Evolutionary conservation across 2,329 filamentous ascomycete genomes (phyloP), one percentile per base, ranked within the genome.

Genomic region (Hysterium pulicare): DNA sequence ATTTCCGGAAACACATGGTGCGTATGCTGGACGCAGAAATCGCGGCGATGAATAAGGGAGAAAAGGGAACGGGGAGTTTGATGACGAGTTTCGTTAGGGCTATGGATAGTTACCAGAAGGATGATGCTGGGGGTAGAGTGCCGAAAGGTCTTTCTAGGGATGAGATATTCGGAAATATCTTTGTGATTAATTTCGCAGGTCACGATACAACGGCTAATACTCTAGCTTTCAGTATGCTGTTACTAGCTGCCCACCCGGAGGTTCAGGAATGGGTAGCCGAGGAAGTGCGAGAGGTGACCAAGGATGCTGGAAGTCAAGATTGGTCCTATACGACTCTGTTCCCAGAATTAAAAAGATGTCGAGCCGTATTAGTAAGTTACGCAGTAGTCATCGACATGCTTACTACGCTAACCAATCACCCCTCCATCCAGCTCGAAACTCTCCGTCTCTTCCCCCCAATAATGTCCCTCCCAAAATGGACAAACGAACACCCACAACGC

Each of bases 261-360:
- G 73, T 69, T 64, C 76, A 78, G 54, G 65, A 67, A 5, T 77
- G 75, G 73, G 48, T 78, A 3, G 61, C 62, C 13, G 71, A 71
- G 43, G 76, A 79, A 47, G 61, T 77, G 34, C 55, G 67, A 31
- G 23, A 45, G 1, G 49, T 74, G 15, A 50, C 55, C 2, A 37
- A 41, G 3, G 19, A 17, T 15, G 9, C 16, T 10, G 16, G 15
- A 2, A 9, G 11, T 7, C 16, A 15, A 3, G 56, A 55, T 5
- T 28, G 32, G 32, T 7, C 7, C 15, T 34, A 34, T 16, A 19
- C 7, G 8, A 16, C 41, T 8, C n/a, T 46, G 10, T 31, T 42
- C 8, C 22, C 45, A 16, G 9, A 34, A 20, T 15, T 34, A 9
- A 9, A 8, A 16, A 15, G 32, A 34, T 34, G 32, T 15, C 24